Base-by-base conservation (phyloP, 352 stramenopile genomes). In the Pythium inflatum region DNA sequence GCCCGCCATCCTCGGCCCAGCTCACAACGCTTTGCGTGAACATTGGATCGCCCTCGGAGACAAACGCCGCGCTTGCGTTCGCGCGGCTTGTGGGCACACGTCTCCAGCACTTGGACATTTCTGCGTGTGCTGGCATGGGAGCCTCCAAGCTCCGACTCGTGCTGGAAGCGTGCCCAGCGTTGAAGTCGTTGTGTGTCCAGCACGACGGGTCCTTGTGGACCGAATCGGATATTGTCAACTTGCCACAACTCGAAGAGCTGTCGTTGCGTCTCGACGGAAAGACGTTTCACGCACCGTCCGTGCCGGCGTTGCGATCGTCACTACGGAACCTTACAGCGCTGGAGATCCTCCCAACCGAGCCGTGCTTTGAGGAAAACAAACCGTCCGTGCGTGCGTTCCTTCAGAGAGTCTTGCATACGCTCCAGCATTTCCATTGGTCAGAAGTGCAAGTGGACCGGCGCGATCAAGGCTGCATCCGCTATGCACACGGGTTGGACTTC, bases 201-300 rank as follows among this genome's bases (percentile, higher is more conserved):
- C 49, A 56, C 49, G 49, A 56, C 28, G 49, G 49, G 9, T 56
- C 49, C 9, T 22, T 56, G 27, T 56, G 49, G 49, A 5, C 49
- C 5, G 9, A 20, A 41, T 20, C 13, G 5, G 11, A 25, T 8
- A 41, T 30, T 11, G 5, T 13, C 3, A 24, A 5, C 1, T 8
- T 56, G 4, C 49, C 49, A 18, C 12, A 1, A 5, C 49, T 56
- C 5, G 3, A 25, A 24, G 49, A 56, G 16, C 28, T 56, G 6
- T 40, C 11, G 8, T 33, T 54, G 24, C 31, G 7, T 9, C 24
- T 54, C 7, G 46, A 31, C 3, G 46, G 46, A 27, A 34, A 22
- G 3, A 13, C 24, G 27, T 56, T 40, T 33, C 28, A 38, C 13
- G 49, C 12, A 24, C 49, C 49, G 1, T 41, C 27, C 7, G 5